Conservation (phyloP, 108 stramenopile genomes). For the Cyclotella sp. region DNA sequence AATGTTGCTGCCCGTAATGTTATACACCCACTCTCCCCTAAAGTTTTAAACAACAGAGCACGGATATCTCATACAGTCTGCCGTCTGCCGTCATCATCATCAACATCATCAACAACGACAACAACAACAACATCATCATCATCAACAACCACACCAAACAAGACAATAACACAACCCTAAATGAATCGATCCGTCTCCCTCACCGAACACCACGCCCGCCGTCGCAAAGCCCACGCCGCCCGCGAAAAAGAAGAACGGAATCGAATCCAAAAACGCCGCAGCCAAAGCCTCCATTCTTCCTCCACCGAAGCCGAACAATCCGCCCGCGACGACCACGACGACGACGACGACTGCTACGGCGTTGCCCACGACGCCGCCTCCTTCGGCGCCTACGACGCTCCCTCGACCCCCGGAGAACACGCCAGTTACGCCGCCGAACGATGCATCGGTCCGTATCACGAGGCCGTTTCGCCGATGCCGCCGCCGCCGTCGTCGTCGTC, state of each 20-base stretch:
- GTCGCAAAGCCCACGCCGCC: constrained; percentile 3
- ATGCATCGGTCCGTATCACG: background rate
- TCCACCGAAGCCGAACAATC: too few relatives aligned
- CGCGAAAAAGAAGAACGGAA: background rate
- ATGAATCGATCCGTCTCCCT: constrained; percentile 18
- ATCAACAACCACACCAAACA: too few relatives aligned
- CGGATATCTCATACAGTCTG: too few relatives aligned
- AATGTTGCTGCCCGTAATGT: too few relatives aligned
- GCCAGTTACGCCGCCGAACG: constrained; percentile 8
- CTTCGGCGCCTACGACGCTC: background rate
- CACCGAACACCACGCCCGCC: constrained; percentile 19
- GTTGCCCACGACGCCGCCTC: constrained; percentile 1
- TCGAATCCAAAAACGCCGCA: background rate
- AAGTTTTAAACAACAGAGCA: too few relatives aligned
- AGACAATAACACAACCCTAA: too few relatives aligned
- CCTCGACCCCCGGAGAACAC: constrained; percentile 1
- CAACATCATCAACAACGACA: too few relatives aligned
- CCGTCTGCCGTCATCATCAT: too few relatives aligned
- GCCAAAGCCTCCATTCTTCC: background rate
- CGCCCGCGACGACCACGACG: background rate
- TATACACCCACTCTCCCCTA: too few relatives aligned
- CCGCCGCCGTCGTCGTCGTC: too few relatives aligned
- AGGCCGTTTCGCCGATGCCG: background rate
- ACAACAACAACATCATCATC: too few relatives aligned
- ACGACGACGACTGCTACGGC: background rate